Evolutionary conservation across 441 rosid species (phyloP).

Genomic region (Capsella rubella): DNA sequence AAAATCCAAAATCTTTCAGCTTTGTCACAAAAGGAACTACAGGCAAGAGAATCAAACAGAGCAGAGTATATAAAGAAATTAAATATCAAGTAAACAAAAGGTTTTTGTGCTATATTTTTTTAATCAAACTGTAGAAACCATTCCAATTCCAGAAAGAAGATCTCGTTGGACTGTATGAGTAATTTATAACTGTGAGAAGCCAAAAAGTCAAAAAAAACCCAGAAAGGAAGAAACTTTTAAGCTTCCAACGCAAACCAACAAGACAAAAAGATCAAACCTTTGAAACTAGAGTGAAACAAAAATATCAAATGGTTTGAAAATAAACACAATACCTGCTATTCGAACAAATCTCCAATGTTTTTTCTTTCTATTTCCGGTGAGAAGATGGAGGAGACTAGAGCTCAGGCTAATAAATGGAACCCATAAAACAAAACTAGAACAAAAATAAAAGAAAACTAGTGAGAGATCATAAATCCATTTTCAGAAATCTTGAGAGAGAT

Average conservation of each 20-base stretch:
- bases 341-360: not conserved
- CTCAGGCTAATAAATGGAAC: conserved; percentile 27
- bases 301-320: not conserved
- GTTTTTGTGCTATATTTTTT: not conserved
- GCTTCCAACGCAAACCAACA: conserved; percentile 31
- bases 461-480: conserved; percentile 26
- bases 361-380: conserved; percentile 14
- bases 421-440: not conserved
- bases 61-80: conserved; percentile 4
- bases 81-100: conserved; percentile 19
- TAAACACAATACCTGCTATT: conserved; percentile 24
- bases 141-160: conserved; percentile 26
- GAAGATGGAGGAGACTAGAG: conserved; percentile 29
- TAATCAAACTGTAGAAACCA: conserved; percentile 6
- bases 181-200: conserved; percentile 20
- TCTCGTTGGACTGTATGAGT: not conserved
- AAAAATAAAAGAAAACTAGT: not conserved
- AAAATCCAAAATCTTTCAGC: conserved; percentile 13
- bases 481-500: conserved; percentile 40
- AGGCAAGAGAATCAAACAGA: conserved; percentile 22
- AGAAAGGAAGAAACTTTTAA: conserved; percentile 43
- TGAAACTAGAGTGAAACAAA: not conserved
- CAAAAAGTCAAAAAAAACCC: conserved; percentile 37
- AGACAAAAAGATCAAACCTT: conserved; percentile 28
- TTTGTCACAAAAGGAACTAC: conserved; percentile 3